A percentile compares a stretch with the other conserved stretches of the same genome.
phyloP scores from a whole-genome alignment of 2,329 filamentous ascomycete genomes.

The Talaromyces sp. region DNA sequence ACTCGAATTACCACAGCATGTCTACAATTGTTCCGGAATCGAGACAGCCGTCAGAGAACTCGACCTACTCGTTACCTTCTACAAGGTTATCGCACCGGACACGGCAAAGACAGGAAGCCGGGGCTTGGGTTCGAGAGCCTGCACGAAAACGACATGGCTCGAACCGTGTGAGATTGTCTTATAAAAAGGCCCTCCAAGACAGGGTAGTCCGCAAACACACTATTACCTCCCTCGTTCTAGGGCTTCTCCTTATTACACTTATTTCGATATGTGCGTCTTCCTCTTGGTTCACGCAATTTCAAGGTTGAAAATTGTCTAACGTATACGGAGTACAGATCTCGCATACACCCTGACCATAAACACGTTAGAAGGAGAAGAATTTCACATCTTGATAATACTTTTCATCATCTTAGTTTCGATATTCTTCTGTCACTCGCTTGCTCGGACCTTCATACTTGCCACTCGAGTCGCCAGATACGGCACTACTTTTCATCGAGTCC shows the following conservation, averaged over 20 bases:
- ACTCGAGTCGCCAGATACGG: slow-evolving; percentile 37
- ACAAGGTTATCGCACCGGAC: not conserved
- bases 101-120: slow-evolving; percentile 6
- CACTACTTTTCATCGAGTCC: slow-evolving; percentile 31
- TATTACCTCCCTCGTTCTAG: slow-evolving; percentile 40
- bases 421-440: slow-evolving; percentile 74
- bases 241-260: slow-evolving; percentile 54
- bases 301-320: not conserved
- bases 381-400: slow-evolving; percentile 75
- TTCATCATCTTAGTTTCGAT: slow-evolving; percentile 68
- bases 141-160: slow-evolving; percentile 2
- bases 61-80: not conserved
- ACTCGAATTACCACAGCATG: not conserved
- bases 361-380: slow-evolving; percentile 60
- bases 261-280: slow-evolving; percentile 60
- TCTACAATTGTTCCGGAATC: not conserved
- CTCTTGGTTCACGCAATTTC: not conserved
- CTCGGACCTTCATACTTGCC: slow-evolving; percentile 66
- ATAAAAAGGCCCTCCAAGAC: slow-evolving; percentile 14
- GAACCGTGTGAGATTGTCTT: slow-evolving; percentile 4
- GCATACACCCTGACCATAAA: slow-evolving; percentile 65
- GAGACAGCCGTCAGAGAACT: not conserved
- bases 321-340: slow-evolving; percentile 53
- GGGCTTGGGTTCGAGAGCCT: slow-evolving; percentile 9
- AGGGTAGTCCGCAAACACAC: slow-evolving; percentile 14